These are phyloP conservation scores for Bipolaris cookei DNA, from an alignment of 2,329 filamentous ascomycete genomes.

Conservation along the genomic window DNA sequence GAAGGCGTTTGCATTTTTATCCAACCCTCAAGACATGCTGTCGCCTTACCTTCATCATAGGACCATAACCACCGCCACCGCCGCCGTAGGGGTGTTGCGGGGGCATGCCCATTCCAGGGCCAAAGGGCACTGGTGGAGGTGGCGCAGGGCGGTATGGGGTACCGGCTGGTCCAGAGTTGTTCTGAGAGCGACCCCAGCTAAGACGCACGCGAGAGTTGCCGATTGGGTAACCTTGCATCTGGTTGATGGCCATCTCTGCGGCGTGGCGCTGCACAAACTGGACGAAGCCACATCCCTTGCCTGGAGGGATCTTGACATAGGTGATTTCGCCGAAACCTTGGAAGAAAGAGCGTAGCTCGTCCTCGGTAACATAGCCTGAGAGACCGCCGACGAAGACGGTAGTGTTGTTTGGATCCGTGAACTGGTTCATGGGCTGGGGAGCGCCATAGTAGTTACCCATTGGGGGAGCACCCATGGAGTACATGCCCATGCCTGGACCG, in stretches of 20 bases:
- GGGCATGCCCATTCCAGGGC: slow-evolving; percentile 71
- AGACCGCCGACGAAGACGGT: slow-evolving; percentile 98
- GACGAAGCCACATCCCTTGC: slow-evolving; percentile 98
- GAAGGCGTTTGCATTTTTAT: not conserved
- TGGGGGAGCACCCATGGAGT: slow-evolving; percentile 72
- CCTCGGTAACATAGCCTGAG: slow-evolving; percentile 97
- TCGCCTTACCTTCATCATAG: slow-evolving; percentile 68
- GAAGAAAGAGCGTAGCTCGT: slow-evolving; percentile 99
- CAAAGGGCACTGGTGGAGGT: slow-evolving; percentile 70
- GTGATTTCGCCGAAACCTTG: slow-evolving; percentile 99
- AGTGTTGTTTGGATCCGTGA: slow-evolving; percentile 99
- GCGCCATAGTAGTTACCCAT: slow-evolving; percentile 67
- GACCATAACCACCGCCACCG: slow-evolving; percentile 63
- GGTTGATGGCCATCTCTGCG: slow-evolving; percentile 99
- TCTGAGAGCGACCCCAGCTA: slow-evolving; percentile 97
- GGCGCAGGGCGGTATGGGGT: slow-evolving; percentile 97
- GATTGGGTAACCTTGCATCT: slow-evolving; percentile 99
- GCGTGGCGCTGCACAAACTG: slow-evolving; percentile 99
- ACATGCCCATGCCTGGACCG: slow-evolving; percentile 63
- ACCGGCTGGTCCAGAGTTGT: slow-evolving; percentile 95
- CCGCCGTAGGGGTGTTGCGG: slow-evolving; percentile 62
- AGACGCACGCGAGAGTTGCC: slow-evolving; percentile 97
- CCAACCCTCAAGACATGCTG: not conserved
- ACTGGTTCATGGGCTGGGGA: slow-evolving; percentile 95
- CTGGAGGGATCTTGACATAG: slow-evolving; percentile 99